A percentile compares a stretch with the other conserved stretches of the same genome.
Evolutionary conservation across 2,329 filamentous ascomycete genomes (phyloP).

Genomic region (Aspergillus tamarii): DNA sequence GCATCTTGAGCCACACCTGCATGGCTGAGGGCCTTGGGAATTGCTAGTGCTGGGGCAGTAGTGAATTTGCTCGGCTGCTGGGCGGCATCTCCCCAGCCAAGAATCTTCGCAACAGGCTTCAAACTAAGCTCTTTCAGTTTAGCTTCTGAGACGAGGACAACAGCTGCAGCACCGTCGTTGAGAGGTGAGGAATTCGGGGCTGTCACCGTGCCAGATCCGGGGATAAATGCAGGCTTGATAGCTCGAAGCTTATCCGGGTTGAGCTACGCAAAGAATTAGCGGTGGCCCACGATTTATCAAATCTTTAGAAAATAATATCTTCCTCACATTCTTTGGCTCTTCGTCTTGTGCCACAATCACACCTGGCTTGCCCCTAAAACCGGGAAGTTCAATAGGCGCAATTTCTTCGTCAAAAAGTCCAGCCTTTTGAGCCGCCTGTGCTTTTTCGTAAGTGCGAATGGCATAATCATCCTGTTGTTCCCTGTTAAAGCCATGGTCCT

Average conservation of each 20-base stretch:
- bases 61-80: constrained; percentile 94
- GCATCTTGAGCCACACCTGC: constrained; percentile 77
- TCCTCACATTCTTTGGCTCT: constrained; percentile 82
- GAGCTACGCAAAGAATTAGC: constrained; percentile 48
- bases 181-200: constrained; percentile 95
- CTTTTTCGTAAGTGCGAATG: constrained; percentile 92
- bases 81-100: constrained; percentile 94
- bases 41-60: constrained; percentile 86
- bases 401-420: constrained; percentile 87
- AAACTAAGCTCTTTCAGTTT: constrained; percentile 90
- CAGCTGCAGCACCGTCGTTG: constrained; percentile 89
- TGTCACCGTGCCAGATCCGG: constrained; percentile 81
- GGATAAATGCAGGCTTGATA: constrained; percentile 81
- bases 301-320: neutral
- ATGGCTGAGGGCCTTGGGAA: constrained; percentile 97
- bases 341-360: constrained; percentile 83
- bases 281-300: neutral
- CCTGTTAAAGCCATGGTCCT: constrained; percentile 78
- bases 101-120: constrained; percentile 93
- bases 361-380: constrained; percentile 85
- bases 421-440: constrained; percentile 78
- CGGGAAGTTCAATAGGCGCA: constrained; percentile 82
- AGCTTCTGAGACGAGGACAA: constrained; percentile 91
- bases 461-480: constrained; percentile 94
- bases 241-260: constrained; percentile 80